Evolutionary conservation across 2,329 filamentous ascomycete genomes (phyloP).

Genomic region (Rhytidhysteron rufulum): DNA sequence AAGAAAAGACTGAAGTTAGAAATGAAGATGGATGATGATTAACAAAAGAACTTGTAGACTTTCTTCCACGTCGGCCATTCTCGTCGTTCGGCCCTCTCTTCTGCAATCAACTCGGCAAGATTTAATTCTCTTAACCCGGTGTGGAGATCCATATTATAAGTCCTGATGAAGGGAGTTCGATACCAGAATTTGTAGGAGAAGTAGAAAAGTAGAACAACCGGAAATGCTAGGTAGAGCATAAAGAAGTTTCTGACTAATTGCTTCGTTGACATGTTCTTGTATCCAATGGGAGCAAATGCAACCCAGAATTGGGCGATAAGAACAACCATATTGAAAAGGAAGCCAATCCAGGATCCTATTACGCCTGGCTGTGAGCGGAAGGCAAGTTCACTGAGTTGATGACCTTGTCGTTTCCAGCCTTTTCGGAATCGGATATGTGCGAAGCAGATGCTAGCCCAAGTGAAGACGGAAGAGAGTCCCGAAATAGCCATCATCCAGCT

Average conservation of each 20-base stretch:
- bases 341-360: constrained; percentile 74
- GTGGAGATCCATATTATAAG: constrained; percentile 77
- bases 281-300: constrained; percentile 70
- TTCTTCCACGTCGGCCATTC: constrained; percentile 48
- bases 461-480: constrained; percentile 69
- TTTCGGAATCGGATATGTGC: constrained; percentile 64
- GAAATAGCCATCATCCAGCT: constrained; percentile 67
- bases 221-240: constrained; percentile 65
- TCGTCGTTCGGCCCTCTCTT: constrained; percentile 72
- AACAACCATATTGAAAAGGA: constrained; percentile 71
- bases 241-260: constrained; percentile 66
- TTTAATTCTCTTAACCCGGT: constrained; percentile 85
- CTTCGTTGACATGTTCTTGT: constrained; percentile 40
- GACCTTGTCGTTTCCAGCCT: constrained; percentile 59
- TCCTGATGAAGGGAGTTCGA: constrained; percentile 62
- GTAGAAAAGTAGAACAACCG: constrained; percentile 66
- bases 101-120: constrained; percentile 69
- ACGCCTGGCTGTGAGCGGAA: constrained; percentile 78
- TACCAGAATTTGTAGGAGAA: constrained; percentile 72
- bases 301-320: constrained; percentile 86
- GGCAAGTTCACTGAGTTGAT: constrained; percentile 69
- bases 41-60: constrained; percentile 48
- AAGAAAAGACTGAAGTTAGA: too few species aligned
- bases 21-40: constrained; percentile 9
- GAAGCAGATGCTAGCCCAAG: constrained; percentile 67